Base-by-base conservation (phyloP, 345 rosid species). In the Eutrema japonicum region DNA sequence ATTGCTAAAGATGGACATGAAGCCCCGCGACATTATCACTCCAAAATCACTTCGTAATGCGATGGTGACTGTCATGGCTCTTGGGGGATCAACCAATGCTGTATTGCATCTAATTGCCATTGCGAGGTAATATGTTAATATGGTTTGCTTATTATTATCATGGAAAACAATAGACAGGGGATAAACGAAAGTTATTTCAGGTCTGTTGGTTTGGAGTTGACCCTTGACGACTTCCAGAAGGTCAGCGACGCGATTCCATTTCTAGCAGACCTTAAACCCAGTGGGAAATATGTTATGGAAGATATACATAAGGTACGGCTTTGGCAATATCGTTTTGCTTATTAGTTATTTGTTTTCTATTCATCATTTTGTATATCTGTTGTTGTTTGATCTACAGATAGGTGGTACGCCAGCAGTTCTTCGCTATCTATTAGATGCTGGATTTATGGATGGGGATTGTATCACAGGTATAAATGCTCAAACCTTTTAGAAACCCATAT, bases 211-310 rank as follows among this genome's bases (percentile, higher is more conserved):
- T 78, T 95, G 76, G 87, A 90, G 61, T 86, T 95, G 74, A 83
- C 91, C 18, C 91, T 92, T 42, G 92, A 92, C 71, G 99, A 95
- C 81, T 95, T 95, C 82, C 99, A 95, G 86, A 92, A 88, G 82
- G 90, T 95, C 49, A 95, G 98, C 60, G 91, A 95, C 56, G 81
- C 83, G 30, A 88, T 95, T 76, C 99, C 99, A 4, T 89, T 95
- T 78, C 89, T 95, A 68, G 97, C 96, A 7, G 98, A 95, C 84
- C 89, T 95, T 54, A 92, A 90, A 83, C 99, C 99, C 38, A 95
- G 99, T 76, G 99, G 99, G 8, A 95, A 89, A 77, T 92, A 90
- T 78, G 99, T 95, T 64, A 95, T 95, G 98, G 99, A 92, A 70
- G 98, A 95, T 78, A 60, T 95, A 59, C 98, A 95, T 72, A 92